Base-by-base conservation (phyloP, 78 protist genomes). In the Isochrysis galbana region DNA sequence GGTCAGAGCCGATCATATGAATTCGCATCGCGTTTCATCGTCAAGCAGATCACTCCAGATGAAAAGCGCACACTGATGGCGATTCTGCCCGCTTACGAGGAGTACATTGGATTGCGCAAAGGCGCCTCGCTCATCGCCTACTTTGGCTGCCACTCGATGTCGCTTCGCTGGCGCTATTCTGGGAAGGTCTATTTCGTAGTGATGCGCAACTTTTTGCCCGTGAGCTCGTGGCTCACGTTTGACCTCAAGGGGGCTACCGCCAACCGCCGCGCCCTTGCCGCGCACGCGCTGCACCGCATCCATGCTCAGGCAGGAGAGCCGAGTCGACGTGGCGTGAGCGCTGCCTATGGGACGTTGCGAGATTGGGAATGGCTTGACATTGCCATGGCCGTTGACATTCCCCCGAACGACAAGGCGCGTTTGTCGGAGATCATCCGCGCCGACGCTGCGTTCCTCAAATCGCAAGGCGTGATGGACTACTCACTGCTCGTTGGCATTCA, bases 291-390 rank as follows among this genome's bases (percentile, higher is more conserved):
- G 74, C 74, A 61, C 74, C n/a, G 3, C 36, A 61, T 61, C 10
- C 74, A 61, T 21, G 10, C 74, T 7, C n/a, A 61, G 74, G 61
- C 61, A 51, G 61, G 61, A 7, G 61, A 14, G 61, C 61, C 29
- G 14, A 14, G 61, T 14, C 29, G 61, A 14, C 61, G 61, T 14
- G 61, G 61, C 61, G 61, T 51, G 61, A 7, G 61, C 61, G 61
- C 14, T n/a, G 67, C 67, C 32, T 78, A 78, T 10, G 34, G 55
- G 29, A 80, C 88, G 38, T 22, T 80, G 38, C 88, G 88, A 5
- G 88, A 80, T 22, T 80, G 88, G 88, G 88, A 80, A 7, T 80
- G 88, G 88, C 2, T 80, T 25, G 88, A 80, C 54, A 44, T 80
- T 0, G 51, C 42, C 41, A 80, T 80, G 88, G 17, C 54, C 14